These are phyloP conservation scores for Ophiostoma triangulosporum DNA, from an alignment of 2,329 filamentous ascomycete species.

Conservation along the genomic window DNA sequence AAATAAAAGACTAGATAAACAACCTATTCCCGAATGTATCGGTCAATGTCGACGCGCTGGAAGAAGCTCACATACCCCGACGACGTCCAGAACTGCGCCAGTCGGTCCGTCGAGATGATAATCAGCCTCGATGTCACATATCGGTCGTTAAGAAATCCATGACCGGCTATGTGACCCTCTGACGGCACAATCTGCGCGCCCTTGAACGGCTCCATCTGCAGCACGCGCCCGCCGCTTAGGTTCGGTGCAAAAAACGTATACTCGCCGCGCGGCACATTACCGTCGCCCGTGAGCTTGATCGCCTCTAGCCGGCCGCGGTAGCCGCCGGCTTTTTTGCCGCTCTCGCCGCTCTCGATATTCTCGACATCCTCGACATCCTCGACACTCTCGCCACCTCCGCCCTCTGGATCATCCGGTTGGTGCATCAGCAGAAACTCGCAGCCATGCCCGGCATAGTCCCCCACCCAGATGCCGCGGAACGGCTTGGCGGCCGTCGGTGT, in stretches of 20 bases:
- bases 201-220: conserved; percentile 54
- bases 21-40: conserved; percentile 20
- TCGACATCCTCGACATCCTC: conserved; percentile 15
- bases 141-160: conserved; percentile 26
- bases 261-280: conserved; percentile 78
- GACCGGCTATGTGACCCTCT: conserved; percentile 16
- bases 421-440: conserved; percentile 77
- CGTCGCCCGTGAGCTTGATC: conserved; percentile 84
- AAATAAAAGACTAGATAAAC: neutral
- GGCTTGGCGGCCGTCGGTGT: conserved; percentile 69
- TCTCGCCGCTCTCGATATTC: conserved; percentile 29
- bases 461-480: conserved; percentile 83
- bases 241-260: conserved; percentile 71
- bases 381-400: conserved; percentile 24
- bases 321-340: conserved; percentile 28
- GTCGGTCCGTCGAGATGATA: conserved; percentile 58
- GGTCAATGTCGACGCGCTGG: conserved; percentile 45
- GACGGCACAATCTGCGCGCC: conserved; percentile 62
- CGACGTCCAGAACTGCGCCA: conserved; percentile 72
- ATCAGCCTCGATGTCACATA: conserved; percentile 67
- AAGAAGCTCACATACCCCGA: conserved; percentile 49
- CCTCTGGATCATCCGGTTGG: conserved; percentile 42
- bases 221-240: conserved; percentile 53
- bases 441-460: conserved; percentile 78
- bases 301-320: conserved; percentile 62